These are phyloP conservation scores for Myrica gale DNA, from an alignment of 306 rosid genomes.

Conservation along the genomic window DNA sequence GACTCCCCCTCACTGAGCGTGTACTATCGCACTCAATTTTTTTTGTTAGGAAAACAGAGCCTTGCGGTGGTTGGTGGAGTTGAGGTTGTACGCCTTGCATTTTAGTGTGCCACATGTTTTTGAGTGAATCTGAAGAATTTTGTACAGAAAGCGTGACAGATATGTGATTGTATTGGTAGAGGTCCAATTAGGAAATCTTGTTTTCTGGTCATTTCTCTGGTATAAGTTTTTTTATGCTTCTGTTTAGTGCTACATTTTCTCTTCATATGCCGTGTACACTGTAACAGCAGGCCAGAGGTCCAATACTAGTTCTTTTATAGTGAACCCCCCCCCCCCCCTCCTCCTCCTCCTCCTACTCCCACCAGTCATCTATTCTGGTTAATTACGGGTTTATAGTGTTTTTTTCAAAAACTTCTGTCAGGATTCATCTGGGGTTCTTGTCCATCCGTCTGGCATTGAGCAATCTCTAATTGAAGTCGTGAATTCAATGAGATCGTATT, in stretches of 20 bases:
- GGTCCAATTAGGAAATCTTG: neutral
- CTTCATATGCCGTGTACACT: neutral
- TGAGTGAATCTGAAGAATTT: neutral
- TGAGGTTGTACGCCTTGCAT: neutral
- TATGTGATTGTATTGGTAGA: too few relatives aligned
- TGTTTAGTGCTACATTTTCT: neutral
- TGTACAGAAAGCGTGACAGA: neutral
- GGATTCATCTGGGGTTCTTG: constrained; percentile 50
- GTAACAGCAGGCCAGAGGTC: neutral
- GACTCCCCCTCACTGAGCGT: neutral
- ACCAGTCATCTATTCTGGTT: neutral
- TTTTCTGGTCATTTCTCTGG: constrained; percentile 20
- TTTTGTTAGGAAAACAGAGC: neutral
- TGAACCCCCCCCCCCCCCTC: neutral
- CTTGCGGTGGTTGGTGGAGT: neutral
- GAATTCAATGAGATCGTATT: constrained; percentile 35
- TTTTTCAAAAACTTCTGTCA: constrained; percentile 34
- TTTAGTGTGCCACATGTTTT: neutral
- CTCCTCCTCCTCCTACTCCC: too few relatives aligned
- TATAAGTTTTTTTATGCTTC: neutral
- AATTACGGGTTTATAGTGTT: constrained; percentile 7
- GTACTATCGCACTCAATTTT: neutral
- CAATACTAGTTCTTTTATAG: constrained; percentile 6
- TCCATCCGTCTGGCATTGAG: constrained; percentile 74
- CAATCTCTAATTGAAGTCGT: constrained; percentile 34